Evolutionary conservation across 2,329 filamentous ascomycete genomes (phyloP).

Genomic region (Cucurbitaria berberidis): DNA sequence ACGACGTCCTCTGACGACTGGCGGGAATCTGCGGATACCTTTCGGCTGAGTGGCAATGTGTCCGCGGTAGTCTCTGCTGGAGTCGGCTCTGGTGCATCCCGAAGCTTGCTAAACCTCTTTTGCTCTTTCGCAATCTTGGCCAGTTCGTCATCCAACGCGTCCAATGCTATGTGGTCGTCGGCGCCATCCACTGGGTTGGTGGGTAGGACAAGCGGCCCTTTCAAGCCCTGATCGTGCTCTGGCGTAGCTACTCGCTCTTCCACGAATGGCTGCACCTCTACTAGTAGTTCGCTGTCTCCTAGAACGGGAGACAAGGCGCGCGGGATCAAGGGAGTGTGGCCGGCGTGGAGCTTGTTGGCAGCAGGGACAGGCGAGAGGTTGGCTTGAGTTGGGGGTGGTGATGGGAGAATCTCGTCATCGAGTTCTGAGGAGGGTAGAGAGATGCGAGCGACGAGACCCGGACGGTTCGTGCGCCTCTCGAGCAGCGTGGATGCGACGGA

Average conservation of each 20-base stretch:
- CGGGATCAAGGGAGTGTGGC: conserved; percentile 45
- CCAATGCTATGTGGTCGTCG: conserved; percentile 37
- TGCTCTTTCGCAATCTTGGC: conserved; percentile 33
- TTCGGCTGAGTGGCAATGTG: conserved; percentile 23
- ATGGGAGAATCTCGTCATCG: conserved; percentile 35
- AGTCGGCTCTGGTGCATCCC: conserved; percentile 20
- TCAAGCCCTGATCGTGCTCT: conserved; percentile 30
- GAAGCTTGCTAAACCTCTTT: conserved; percentile 21
- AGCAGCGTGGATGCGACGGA: conserved; percentile 24
- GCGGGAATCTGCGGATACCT: conserved; percentile 27
- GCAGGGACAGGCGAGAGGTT: conserved; percentile 42
- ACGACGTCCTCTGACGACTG: conserved; percentile 23
- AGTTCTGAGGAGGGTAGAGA: conserved; percentile 28
- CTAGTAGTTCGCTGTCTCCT: conserved; percentile 14
- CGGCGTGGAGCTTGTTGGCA: conserved; percentile 44
- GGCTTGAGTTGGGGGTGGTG: conserved; percentile 41
- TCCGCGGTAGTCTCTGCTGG: conserved; percentile 1
- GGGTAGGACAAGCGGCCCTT: conserved; percentile 42
- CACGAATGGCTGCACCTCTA: conserved; percentile 9
- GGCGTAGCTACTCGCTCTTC: conserved; percentile 23
- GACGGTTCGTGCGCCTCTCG: conserved; percentile 31
- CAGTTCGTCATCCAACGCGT: conserved; percentile 34
- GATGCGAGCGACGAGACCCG: conserved; percentile 30
- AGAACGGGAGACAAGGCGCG: conserved; percentile 21
- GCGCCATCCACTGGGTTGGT: conserved; percentile 39